Evolutionary conservation across 169 alveolate species (phyloP).

Genomic region (Besnoitia besnoiti): DNA sequence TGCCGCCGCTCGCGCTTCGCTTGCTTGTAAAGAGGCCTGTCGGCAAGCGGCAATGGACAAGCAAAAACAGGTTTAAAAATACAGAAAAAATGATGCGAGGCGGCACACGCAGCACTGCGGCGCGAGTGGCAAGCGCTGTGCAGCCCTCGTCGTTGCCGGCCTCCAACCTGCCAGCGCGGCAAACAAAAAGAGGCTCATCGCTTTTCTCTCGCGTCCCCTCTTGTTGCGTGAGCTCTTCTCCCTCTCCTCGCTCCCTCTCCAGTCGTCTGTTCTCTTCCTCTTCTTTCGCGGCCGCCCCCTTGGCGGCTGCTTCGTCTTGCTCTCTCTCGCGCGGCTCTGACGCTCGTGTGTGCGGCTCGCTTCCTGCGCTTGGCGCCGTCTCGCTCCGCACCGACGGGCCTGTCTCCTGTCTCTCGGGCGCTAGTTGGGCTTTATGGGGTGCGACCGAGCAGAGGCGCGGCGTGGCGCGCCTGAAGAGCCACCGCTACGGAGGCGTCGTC

Average conservation of each 20-base stretch:
- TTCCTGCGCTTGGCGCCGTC: neutral
- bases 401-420: neutral
- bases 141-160: too few relatives aligned
- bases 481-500: conserved; percentile 83
- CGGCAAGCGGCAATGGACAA: too few relatives aligned
- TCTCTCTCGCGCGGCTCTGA: neutral
- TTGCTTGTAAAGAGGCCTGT: too few relatives aligned
- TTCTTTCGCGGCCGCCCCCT: neutral
- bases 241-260: neutral
- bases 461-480: conserved; percentile 82
- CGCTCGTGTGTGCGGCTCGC: too few relatives aligned
- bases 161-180: too few relatives aligned
- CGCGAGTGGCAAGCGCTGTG: too few relatives aligned
- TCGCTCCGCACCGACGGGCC: neutral
- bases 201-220: neutral
- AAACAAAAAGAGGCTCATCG: neutral
- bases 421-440: neutral
- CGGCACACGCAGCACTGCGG: too few relatives aligned
- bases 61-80: too few relatives aligned
- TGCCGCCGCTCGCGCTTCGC: too few relatives aligned
- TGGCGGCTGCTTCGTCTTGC: neutral
- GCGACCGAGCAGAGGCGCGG: conserved; percentile 46
- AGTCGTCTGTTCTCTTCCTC: neutral
- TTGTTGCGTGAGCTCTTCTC: neutral
- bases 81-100: too few relatives aligned